Evolutionary conservation across 176 grass and related monocot genomes (phyloP).

Genomic region (Tuctoria greenei): DNA sequence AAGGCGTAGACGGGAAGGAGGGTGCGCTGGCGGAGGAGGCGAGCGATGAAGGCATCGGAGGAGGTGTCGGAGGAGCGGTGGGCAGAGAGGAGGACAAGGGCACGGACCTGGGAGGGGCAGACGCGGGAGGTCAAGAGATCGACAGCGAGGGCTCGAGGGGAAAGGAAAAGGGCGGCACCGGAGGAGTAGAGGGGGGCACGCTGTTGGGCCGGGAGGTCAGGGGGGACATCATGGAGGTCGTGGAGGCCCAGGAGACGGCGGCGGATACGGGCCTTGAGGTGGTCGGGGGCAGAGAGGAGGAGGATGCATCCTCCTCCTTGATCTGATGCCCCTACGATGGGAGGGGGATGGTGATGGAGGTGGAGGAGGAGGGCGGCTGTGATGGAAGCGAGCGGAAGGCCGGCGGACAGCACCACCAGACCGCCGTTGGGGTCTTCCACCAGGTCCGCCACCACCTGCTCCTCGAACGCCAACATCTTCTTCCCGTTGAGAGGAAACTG

Average conservation of each 20-base stretch:
- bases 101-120: slow-evolving; percentile 45
- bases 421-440: slow-evolving; percentile 84
- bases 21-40: slow-evolving; percentile 57
- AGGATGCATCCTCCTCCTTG: slow-evolving; percentile 48
- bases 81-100: slow-evolving; percentile 63
- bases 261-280: slow-evolving; percentile 54
- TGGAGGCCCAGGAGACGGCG: slow-evolving; percentile 38
- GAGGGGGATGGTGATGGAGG: slow-evolving; percentile 50
- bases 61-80: slow-evolving; percentile 77
- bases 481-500: not conserved
- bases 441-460: slow-evolving; percentile 72
- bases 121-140: slow-evolving; percentile 89
- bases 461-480: slow-evolving; percentile 64
- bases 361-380: slow-evolving; percentile 61
- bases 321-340: not conserved
- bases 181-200: slow-evolving; percentile 72
- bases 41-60: slow-evolving; percentile 79
- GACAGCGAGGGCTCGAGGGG: slow-evolving; percentile 75
- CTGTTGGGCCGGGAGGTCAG: slow-evolving; percentile 66
- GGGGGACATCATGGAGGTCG: slow-evolving; percentile 48
- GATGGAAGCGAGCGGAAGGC: slow-evolving; percentile 65
- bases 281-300: slow-evolving; percentile 72
- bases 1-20: slow-evolving; percentile 70
- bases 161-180: slow-evolving; percentile 63
- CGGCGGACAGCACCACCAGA: slow-evolving; percentile 67